A percentile compares a stretch with the other conserved stretches of the same genome.
phyloP scores from a whole-genome alignment of 2,329 filamentous ascomycete species.

The Colletotrichum sp. region DNA sequence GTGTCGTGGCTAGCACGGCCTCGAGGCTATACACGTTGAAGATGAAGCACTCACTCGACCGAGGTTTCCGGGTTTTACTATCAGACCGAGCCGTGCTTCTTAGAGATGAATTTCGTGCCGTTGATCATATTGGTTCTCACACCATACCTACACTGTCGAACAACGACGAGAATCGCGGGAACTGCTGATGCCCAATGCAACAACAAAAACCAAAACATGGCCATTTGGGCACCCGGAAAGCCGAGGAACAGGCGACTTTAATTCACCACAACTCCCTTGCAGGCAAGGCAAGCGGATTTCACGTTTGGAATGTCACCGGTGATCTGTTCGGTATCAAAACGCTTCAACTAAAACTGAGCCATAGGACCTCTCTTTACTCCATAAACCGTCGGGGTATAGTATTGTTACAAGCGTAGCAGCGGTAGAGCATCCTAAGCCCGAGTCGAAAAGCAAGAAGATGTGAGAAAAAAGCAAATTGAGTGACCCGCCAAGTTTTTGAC shows the following conservation, averaged over 20 bases:
- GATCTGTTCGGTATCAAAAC: neutral
- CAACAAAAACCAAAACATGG: neutral
- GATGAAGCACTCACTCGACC: neutral
- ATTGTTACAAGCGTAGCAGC: neutral
- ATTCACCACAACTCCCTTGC: neutral
- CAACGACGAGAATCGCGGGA: neutral
- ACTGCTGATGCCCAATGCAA: neutral
- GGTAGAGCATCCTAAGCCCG: conserved; percentile 1
- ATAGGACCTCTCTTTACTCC: neutral
- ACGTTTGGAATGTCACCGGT: neutral
- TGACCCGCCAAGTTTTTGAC: neutral
- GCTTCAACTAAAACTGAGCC: neutral
- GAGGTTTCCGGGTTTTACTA: neutral
- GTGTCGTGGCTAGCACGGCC: neutral
- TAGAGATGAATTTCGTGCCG: neutral
- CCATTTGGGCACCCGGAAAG: neutral
- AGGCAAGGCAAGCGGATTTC: neutral
- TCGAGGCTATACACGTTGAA: neutral
- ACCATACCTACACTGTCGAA: neutral
- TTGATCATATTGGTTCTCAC: neutral
- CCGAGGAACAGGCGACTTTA: neutral
- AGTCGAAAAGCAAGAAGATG: neutral
- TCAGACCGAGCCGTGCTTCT: neutral
- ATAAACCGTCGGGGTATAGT: conserved; percentile 3
- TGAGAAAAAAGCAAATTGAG: neutral